These are phyloP conservation scores for Torulaspora franciscae DNA, from an alignment of 805 yeast species.

Conservation along the genomic window DNA sequence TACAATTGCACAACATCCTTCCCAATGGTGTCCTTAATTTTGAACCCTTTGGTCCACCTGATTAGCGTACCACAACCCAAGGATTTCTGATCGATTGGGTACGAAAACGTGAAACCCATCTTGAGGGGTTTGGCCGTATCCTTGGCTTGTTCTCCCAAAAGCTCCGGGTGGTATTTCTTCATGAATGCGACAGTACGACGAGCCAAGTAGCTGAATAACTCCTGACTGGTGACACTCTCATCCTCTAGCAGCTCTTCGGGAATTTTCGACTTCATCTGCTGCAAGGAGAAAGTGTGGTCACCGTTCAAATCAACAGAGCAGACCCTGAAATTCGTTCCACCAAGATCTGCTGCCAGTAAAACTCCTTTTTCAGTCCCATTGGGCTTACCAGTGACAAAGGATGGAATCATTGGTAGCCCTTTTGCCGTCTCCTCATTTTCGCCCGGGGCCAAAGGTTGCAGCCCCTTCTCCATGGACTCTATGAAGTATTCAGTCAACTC, in stretches of 20 bases:
- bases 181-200: slow-evolving; percentile 62
- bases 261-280: slow-evolving; percentile 72
- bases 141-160: slow-evolving; percentile 31
- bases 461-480: slow-evolving; percentile 56
- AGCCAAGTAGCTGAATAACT: slow-evolving; percentile 72
- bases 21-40: slow-evolving; percentile 78
- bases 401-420: slow-evolving; percentile 88
- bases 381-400: slow-evolving; percentile 81
- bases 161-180: slow-evolving; percentile 55
- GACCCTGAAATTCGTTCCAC: slow-evolving; percentile 94
- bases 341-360: slow-evolving; percentile 85
- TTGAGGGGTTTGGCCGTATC: slow-evolving; percentile 43
- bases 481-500: slow-evolving; percentile 48
- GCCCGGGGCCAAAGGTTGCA: slow-evolving; percentile 28
- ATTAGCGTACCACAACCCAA: slow-evolving; percentile 73
- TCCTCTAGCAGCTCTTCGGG: slow-evolving; percentile 72
- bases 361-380: slow-evolving; percentile 80
- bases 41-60: slow-evolving; percentile 96
- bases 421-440: slow-evolving; percentile 35
- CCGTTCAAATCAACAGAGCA: slow-evolving; percentile 79
- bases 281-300: slow-evolving; percentile 69
- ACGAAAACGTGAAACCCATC: slow-evolving; percentile 89
- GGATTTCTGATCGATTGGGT: slow-evolving; percentile 86
- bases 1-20: slow-evolving; percentile 71
- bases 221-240: slow-evolving; percentile 47